Percentiles rank a stretch among this genome's conserved stretches.
These are phyloP conservation scores for Yarrowia phangngaensis DNA, from an alignment of 805 yeast genomes.

Conservation along the genomic window DNA sequence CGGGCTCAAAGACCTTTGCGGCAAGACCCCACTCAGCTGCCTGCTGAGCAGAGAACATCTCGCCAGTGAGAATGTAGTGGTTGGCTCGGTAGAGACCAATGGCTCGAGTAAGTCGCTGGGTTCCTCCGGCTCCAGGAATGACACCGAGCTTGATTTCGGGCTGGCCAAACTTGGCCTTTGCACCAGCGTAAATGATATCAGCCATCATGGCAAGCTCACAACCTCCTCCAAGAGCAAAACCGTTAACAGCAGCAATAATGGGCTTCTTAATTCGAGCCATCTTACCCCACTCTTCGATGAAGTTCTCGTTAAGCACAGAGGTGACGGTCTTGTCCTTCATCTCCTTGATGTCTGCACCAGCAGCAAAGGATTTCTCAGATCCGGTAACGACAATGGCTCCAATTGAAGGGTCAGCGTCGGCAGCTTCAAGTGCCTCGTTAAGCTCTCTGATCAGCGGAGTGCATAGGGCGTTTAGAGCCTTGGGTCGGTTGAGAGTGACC, in stretches of 20 bases:
- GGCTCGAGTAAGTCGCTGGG: conserved; percentile 43
- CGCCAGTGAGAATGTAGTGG: conserved; percentile 48
- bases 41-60: conserved; percentile 44
- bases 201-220: conserved; percentile 54
- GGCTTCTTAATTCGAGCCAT: conserved; percentile 45
- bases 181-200: conserved; percentile 51
- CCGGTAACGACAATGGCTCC: conserved; percentile 52
- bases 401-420: conserved; percentile 41
- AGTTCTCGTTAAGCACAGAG: conserved; percentile 40
- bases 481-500: conserved; percentile 45
- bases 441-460: conserved; percentile 42
- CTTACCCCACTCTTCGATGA: conserved; percentile 44
- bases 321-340: conserved; percentile 44
- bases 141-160: conserved; percentile 49
- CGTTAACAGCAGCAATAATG: conserved; percentile 53
- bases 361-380: conserved; percentile 48
- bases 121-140: conserved; percentile 51
- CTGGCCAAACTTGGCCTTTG: conserved; percentile 50
- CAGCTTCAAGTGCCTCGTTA: conserved; percentile 40
- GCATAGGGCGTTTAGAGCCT: conserved; percentile 46
- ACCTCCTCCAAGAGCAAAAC: conserved; percentile 56
- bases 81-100: conserved; percentile 44
- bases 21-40: conserved; percentile 51
- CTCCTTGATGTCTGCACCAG: conserved; percentile 56
- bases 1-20: conserved; percentile 43